Conservation (phyloP, 106 monocot species). For the Allium cepa region DNA sequence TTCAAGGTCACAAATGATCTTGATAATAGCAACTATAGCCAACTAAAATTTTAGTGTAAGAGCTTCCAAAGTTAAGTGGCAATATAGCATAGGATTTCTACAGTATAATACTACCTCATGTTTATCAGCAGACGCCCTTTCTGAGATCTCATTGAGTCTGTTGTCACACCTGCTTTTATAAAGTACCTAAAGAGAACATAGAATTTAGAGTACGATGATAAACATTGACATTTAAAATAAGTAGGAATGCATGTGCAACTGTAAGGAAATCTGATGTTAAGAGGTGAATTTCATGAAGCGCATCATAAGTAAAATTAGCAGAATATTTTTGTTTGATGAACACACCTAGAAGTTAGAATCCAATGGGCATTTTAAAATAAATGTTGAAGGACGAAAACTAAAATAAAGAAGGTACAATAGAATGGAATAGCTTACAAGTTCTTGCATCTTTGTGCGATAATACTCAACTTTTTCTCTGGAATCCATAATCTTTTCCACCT, state of each 20-base stretch:
- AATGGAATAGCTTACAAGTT: conserved; percentile 46
- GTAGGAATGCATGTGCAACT: background rate
- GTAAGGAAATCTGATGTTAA: background rate
- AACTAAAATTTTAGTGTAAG: too few species aligned
- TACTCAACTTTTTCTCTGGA: conserved; percentile 66
- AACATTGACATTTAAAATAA: background rate
- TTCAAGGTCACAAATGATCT: too few species aligned
- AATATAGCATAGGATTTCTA: background rate
- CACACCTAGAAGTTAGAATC: too few species aligned
- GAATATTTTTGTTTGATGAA: too few species aligned
- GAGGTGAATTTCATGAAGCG: background rate
- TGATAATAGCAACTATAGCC: too few species aligned
- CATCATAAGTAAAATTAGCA: background rate
- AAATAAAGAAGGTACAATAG: background rate
- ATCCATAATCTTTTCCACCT: conserved; percentile 57
- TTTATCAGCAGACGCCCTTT: conserved; percentile 79
- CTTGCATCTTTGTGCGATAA: conserved; percentile 74
- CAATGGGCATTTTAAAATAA: background rate
- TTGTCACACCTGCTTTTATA: conserved; percentile 98
- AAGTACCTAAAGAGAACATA: conserved; percentile 47
- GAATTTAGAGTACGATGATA: background rate
- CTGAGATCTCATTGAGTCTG: conserved; percentile 90
- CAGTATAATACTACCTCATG: conserved; percentile 50
- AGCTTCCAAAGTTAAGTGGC: too few species aligned
- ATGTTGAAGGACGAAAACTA: background rate